Percentiles rank a stretch among this genome's conserved stretches.
phyloP scores from a whole-genome alignment of 805 yeast species.

The Metschnikowia corniflorae region DNA sequence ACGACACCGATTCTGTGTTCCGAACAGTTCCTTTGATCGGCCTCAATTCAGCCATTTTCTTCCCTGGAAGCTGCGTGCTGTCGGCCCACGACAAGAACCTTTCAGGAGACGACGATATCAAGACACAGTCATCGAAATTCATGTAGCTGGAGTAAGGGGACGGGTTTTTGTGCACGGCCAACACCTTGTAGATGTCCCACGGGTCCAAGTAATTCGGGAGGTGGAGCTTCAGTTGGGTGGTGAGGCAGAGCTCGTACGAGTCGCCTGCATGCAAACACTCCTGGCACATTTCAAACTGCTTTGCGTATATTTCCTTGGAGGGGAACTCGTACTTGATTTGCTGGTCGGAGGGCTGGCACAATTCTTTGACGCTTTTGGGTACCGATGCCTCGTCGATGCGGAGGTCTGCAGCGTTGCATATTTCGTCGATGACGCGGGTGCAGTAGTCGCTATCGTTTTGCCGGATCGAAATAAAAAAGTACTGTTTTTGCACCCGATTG shows the following conservation, averaged over 20 bases:
- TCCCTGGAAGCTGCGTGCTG: slow-evolving; percentile 12
- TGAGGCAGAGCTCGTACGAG: slow-evolving; percentile 89
- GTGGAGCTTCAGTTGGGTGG: slow-evolving; percentile 63
- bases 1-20: slow-evolving; percentile 52
- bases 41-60: slow-evolving; percentile 64
- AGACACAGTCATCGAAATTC: slow-evolving; percentile 57
- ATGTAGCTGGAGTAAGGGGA: slow-evolving; percentile 88
- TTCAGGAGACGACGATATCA: slow-evolving; percentile 92
- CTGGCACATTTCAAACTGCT: slow-evolving; percentile 62
- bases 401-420: slow-evolving; percentile 9
- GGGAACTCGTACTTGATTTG: slow-evolving; percentile 46
- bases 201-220: slow-evolving; percentile 50
- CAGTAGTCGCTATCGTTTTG: slow-evolving; percentile 30
- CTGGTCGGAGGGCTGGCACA: slow-evolving; percentile 21
- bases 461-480: slow-evolving; percentile 52
- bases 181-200: slow-evolving; percentile 77
- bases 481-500: slow-evolving; percentile 43
- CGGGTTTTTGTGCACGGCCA: slow-evolving; percentile 68
- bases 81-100: slow-evolving; percentile 79
- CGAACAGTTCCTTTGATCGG: slow-evolving; percentile 96
- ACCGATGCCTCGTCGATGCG: slow-evolving; percentile 20
- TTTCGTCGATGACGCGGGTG: slow-evolving; percentile 12
- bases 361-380: slow-evolving; percentile 24
- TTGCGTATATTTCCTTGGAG: slow-evolving; percentile 47
- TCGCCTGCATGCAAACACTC: slow-evolving; percentile 71